Base-by-base conservation (phyloP, 495 filamentous ascomycete genomes). In the Neurospora terricola region DNA sequence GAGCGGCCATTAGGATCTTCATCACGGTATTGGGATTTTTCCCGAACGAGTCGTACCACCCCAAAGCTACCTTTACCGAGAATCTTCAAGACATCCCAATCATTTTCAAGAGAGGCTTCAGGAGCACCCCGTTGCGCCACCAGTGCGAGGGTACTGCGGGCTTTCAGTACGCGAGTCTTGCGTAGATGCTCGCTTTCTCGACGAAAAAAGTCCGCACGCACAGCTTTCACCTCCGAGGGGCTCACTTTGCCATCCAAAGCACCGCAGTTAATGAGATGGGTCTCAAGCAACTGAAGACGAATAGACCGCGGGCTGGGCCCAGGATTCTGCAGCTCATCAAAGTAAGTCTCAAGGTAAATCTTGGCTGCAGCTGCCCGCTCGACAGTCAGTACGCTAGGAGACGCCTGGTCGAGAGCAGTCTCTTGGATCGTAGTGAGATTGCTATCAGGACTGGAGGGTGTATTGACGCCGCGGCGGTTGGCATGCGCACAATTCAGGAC, bases 11-110 rank as follows among this genome's bases (percentile, higher is more conserved):
- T 59, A 42, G 70, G 45, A 45, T 69, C 66, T 23, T 42, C 68
- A 2, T 74, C 72, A 9, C 81, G 72, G 5, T 80, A 72, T 16
- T 18, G 54, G 23, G 54, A 66, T 74, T 86, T 90, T 78, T 95
- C 91, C 21, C 88, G 89, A 8, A 97, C 94, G 34, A 98, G 85
- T 66, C 91, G 87, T 8, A 98, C 95, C 71, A 97, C 91, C 3
- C 95, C 95, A 83, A 97, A 98, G 76, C 94, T 97, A 16, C 95
- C 95, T 80, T 94, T 96, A 0, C 95, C 95, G n/a, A 98, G 86
- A n/a, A 94, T 84, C 75, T 92, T 92, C 43, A 97, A 82, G 21
- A 90, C 82, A 75, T 97, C 92, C 75, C 93, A 97, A n/a, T 90
- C 90, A 4, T 88, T 79, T 16, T 77, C 79, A 36, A 78, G 70